Base-by-base conservation (phyloP, 1,284 basidiomycete species). In the Papiliotrema fonsecae region DNA sequence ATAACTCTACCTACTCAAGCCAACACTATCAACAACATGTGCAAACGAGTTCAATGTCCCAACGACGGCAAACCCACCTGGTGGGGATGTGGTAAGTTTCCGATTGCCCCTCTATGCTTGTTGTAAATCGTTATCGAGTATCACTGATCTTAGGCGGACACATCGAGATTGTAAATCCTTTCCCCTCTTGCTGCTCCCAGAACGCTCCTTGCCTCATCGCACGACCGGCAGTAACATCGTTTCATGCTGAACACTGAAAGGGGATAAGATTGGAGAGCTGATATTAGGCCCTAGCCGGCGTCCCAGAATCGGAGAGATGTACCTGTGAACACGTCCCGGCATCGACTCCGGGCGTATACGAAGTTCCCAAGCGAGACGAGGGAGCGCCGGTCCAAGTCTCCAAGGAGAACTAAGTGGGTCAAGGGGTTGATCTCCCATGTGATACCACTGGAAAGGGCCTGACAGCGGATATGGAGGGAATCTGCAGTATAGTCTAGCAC, bases 21-120 rank as follows among this genome's bases (percentile, higher is more conserved):
- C n/a, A n/a, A n/a, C n/a, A n/a, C n/a, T n/a, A n/a, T n/a, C n/a
- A 6, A 28, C 34, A 38, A 37, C 13, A 73, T 73, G 72, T 73
- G 72, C 61, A 67, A 65, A 50, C 59, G 56, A 44, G 65, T 69
- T 4, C 50, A 52, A 26, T 73, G 72, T 59, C 70, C 72, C 4
- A 73, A 73, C 51, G 70, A 72, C 47, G 67, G 64, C 25, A 68
- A 69, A 57, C 69, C 68, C 31, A 71, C 70, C 39, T 73, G 72
- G 72, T 73, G 70, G 70, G 72, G 72, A 47, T 73, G 72, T 37
- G 72, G 70, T 73, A 49, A 58, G 70, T 67, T 16, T 10, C 13
- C 9, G 13, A 6, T 24, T 55, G 2, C 32, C 5, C 10, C 21
- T 40, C 34, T n/a, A n/a, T n/a, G n/a, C 7, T 35, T 27, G 9